Evolutionary conservation across 176 grass and related monocot genomes (phyloP).

Genomic region (Tuctoria greenei): DNA sequence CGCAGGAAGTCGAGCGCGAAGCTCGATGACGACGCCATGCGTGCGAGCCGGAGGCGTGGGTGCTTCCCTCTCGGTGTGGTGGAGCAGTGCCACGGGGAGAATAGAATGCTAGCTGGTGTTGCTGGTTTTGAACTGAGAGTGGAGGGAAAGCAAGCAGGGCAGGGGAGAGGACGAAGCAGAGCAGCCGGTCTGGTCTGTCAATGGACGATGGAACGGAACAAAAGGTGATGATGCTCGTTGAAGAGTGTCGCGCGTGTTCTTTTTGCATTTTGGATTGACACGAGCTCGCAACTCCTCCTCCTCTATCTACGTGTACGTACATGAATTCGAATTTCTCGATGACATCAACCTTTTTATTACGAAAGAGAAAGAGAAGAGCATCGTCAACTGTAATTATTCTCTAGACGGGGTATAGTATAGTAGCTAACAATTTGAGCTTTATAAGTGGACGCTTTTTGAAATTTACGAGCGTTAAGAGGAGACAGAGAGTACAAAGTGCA

Average conservation of each 20-base stretch:
- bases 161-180: background rate
- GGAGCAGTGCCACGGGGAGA: no score
- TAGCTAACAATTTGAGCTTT: background rate
- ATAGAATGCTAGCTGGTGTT: background rate
- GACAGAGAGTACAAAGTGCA: background rate
- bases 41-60: no score
- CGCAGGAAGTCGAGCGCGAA: conserved; percentile 49
- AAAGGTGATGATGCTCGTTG: background rate
- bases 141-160: background rate
- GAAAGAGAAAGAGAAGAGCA: background rate
- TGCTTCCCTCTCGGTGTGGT: no score
- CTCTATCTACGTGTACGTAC: no score
- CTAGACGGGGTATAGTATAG: background rate
- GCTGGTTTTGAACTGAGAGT: background rate
- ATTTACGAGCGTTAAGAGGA: background rate
- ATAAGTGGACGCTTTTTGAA: background rate
- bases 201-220: background rate
- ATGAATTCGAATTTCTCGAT: background rate
- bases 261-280: background rate
- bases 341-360: background rate
- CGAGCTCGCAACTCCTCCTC: background rate
- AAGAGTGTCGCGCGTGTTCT: no score
- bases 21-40: conserved; percentile 46
- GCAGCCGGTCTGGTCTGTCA: background rate
- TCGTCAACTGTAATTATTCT: background rate